These are phyloP conservation scores for Alternaria infectoria DNA, from an alignment of 2,329 filamentous ascomycete species.

Conservation along the genomic window DNA sequence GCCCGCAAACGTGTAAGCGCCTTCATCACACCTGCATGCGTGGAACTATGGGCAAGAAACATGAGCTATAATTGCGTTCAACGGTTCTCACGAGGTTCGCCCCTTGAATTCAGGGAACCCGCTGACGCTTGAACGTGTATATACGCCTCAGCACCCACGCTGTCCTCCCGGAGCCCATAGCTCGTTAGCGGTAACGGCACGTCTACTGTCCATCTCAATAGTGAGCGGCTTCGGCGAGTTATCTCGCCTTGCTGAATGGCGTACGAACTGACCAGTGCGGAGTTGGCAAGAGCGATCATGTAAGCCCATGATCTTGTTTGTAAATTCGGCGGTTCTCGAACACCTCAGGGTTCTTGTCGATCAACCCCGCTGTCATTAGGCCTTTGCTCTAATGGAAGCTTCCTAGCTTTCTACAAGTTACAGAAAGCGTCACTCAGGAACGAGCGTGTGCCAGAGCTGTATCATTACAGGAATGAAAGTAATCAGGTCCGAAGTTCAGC, in stretches of 20 bases:
- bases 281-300: conserved; percentile 18
- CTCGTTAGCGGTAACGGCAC: background rate
- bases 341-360: conserved; percentile 1
- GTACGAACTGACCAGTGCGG: conserved; percentile 24
- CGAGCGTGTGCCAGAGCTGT: background rate
- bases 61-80: background rate
- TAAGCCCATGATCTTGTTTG: conserved; percentile 1
- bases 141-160: background rate
- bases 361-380: background rate
- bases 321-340: conserved; percentile 8
- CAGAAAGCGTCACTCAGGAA: background rate
- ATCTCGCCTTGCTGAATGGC: conserved; percentile 16
- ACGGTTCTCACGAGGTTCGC: background rate
- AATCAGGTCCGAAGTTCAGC: background rate
- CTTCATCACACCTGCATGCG: conserved; percentile 11
- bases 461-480: background rate
- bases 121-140: background rate
- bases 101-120: background rate
- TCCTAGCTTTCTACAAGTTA: background rate
- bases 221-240: conserved; percentile 7
- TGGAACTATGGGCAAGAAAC: background rate
- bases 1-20: conserved; percentile 9
- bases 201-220: conserved; percentile 1
- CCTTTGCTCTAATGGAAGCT: background rate
- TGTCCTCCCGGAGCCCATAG: background rate